phyloP scores from a whole-genome alignment of 2,329 filamentous ascomycete genomes.

The Tolypocladium guangdongense region DNA sequence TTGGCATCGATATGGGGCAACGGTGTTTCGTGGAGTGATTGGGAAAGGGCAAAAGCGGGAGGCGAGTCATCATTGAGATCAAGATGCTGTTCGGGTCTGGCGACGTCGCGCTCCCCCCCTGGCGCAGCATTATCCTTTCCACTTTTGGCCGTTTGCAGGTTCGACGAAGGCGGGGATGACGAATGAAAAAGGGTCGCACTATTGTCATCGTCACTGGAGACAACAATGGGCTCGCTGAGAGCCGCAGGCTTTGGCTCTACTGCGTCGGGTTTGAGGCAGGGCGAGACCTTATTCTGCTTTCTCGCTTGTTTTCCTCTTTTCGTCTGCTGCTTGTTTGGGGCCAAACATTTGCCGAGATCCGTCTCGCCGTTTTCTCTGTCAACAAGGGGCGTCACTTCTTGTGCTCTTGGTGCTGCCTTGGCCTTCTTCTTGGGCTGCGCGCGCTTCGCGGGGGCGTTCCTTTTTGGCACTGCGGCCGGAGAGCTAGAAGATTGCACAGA shows the following conservation, averaged over 20 bases:
- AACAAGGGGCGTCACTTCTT: background rate
- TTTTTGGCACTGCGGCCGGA: conserved; percentile 1
- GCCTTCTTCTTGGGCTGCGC: conserved; percentile 5
- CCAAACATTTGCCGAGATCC: background rate
- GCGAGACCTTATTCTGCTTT: background rate
- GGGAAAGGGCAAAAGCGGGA: background rate
- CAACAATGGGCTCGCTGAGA: background rate
- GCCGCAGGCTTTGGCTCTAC: background rate
- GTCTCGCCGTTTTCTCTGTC: background rate
- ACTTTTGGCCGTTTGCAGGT: background rate
- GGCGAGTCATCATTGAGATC: background rate
- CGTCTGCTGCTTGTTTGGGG: background rate
- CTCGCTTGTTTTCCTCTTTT: background rate
- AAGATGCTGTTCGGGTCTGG: background rate
- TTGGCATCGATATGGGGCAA: background rate
- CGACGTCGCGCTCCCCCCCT: background rate
- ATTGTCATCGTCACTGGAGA: background rate
- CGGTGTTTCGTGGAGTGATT: background rate
- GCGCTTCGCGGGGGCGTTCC: background rate
- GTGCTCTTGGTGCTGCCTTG: background rate
- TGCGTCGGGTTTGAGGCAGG: background rate
- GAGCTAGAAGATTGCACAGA: conserved; percentile 8
- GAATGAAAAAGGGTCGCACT: background rate
- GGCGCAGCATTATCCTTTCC: background rate
- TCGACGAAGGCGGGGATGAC: background rate